Evolutionary conservation across 208 protist genomes (phyloP).

Genomic region (Endotrypanum monterogeii): DNA sequence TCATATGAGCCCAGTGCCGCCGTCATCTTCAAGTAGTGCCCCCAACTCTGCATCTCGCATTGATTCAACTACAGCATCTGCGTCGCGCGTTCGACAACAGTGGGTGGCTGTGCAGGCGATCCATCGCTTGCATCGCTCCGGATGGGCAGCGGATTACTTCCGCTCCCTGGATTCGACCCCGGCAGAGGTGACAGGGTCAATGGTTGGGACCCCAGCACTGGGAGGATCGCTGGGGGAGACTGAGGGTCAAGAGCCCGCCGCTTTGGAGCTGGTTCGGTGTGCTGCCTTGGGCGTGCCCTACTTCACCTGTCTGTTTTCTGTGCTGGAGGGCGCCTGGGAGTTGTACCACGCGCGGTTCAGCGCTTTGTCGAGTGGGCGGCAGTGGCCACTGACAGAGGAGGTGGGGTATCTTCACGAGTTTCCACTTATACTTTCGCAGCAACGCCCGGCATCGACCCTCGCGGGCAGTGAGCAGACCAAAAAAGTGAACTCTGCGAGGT

Average conservation of each 20-base stretch:
- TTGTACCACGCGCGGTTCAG: not conserved
- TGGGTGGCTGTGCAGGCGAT: slow-evolving; percentile 15
- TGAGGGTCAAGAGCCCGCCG: not conserved
- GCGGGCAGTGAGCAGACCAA: not conserved
- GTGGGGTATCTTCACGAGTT: not conserved
- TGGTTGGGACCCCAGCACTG: not conserved
- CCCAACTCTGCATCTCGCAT: not conserved
- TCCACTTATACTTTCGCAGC: not conserved
- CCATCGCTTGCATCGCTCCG: slow-evolving; percentile 13
- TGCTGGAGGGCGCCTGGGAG: not conserved
- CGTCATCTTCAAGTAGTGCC: not conserved
- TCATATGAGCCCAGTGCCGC: not conserved
- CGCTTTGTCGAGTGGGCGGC: not conserved
- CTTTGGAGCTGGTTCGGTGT: slow-evolving; percentile 3
- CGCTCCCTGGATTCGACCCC: slow-evolving; percentile 1
- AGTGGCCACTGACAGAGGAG: not conserved
- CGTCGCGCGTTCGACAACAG: not conserved
- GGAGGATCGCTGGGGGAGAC: not conserved
- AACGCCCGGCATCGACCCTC: not conserved
- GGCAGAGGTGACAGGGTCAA: not conserved
- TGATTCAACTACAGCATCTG: not conserved
- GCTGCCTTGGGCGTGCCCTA: not conserved
- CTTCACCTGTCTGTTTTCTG: not conserved
- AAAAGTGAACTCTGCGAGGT: not conserved
- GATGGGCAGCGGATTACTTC: slow-evolving; percentile 16